A percentile compares a stretch with the other conserved stretches of the same genome.
phyloP scores from a whole-genome alignment of 345 rosid genomes.

The Eucalyptus erythrocorys region DNA sequence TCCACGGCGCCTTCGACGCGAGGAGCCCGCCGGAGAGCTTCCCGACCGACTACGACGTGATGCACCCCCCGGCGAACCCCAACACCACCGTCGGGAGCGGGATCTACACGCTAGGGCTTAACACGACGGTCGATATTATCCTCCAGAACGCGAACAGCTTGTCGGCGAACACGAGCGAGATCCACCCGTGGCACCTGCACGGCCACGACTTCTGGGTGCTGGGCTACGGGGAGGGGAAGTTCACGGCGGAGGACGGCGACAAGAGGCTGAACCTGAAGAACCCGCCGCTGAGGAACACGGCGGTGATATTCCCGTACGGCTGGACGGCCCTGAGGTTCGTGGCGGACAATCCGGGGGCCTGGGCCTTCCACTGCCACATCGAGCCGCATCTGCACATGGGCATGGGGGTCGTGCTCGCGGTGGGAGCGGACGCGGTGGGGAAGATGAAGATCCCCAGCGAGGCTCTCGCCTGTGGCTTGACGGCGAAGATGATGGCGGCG shows the following conservation, averaged over 20 bases:
- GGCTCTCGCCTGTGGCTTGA: slow-evolving; percentile 48
- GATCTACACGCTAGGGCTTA: slow-evolving; percentile 30
- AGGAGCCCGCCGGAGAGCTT: slow-evolving; percentile 36
- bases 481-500: slow-evolving; percentile 5
- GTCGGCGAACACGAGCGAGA: slow-evolving; percentile 32
- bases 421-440: slow-evolving; percentile 28
- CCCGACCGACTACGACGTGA: slow-evolving; percentile 29
- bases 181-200: slow-evolving; percentile 94
- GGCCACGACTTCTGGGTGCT: slow-evolving; percentile 94
- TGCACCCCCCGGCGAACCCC: slow-evolving; percentile 32
- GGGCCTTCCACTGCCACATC: slow-evolving; percentile 98
- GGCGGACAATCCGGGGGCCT: slow-evolving; percentile 85
- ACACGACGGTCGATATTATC: slow-evolving; percentile 63
- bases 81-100: slow-evolving; percentile 48
- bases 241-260: slow-evolving; percentile 2
- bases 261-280: slow-evolving; percentile 39
- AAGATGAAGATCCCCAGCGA: slow-evolving; percentile 30
- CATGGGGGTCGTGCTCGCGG: slow-evolving; percentile 82
- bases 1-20: slow-evolving; percentile 22
- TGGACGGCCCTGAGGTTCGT: slow-evolving; percentile 87
- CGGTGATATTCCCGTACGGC: slow-evolving; percentile 57
- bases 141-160: slow-evolving; percentile 67
- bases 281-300: slow-evolving; percentile 72
- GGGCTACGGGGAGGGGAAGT: slow-evolving; percentile 73
- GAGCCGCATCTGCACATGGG: slow-evolving; percentile 96